phyloP scores from a whole-genome alignment of 371 early-diverging fungal genomes.

The Mucor irregularis region DNA sequence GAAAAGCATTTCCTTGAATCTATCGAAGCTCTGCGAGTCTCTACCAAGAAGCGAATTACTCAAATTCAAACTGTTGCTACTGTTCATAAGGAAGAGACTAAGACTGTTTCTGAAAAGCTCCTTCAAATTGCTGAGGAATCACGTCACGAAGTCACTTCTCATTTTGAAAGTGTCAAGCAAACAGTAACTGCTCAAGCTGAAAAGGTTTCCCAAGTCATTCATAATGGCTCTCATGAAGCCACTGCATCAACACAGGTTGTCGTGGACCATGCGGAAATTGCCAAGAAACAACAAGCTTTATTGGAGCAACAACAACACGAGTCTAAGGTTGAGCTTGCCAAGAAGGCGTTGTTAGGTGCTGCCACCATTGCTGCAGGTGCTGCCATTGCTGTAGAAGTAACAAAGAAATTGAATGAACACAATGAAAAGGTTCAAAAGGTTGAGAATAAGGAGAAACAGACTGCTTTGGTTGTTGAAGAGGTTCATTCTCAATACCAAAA shows the following conservation, averaged over 20 bases:
- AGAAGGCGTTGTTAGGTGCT: slow-evolving; percentile 26
- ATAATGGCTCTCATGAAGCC: background rate
- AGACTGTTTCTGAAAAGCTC: slow-evolving; percentile 18
- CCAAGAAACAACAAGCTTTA: background rate
- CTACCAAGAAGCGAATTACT: slow-evolving; percentile 19
- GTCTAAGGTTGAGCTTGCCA: slow-evolving; percentile 20
- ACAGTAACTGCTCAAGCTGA: slow-evolving; percentile 12
- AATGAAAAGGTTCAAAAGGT: slow-evolving; percentile 19
- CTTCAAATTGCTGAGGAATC: slow-evolving; percentile 28
- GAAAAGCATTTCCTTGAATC: slow-evolving; percentile 23
- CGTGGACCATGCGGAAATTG: background rate
- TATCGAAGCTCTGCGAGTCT: slow-evolving; percentile 18
- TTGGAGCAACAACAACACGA: slow-evolving; percentile 16
- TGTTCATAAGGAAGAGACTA: slow-evolving; percentile 12
- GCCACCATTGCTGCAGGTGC: slow-evolving; percentile 31
- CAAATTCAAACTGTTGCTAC: slow-evolving; percentile 17
- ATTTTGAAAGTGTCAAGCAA: slow-evolving; percentile 12
- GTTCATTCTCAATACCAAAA: slow-evolving; percentile 27
- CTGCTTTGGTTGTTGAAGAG: slow-evolving; percentile 17
- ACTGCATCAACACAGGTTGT: slow-evolving; percentile 8
- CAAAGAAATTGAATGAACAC: slow-evolving; percentile 25
- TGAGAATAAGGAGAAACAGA: slow-evolving; percentile 12
- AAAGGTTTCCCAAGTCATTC: slow-evolving; percentile 4
- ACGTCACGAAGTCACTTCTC: slow-evolving; percentile 20
- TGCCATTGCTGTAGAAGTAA: slow-evolving; percentile 22